Evolutionary conservation across 345 rosid genomes (phyloP), one percentile per base, ranked within the genome.

Genomic region (Acer yangbiense): DNA sequence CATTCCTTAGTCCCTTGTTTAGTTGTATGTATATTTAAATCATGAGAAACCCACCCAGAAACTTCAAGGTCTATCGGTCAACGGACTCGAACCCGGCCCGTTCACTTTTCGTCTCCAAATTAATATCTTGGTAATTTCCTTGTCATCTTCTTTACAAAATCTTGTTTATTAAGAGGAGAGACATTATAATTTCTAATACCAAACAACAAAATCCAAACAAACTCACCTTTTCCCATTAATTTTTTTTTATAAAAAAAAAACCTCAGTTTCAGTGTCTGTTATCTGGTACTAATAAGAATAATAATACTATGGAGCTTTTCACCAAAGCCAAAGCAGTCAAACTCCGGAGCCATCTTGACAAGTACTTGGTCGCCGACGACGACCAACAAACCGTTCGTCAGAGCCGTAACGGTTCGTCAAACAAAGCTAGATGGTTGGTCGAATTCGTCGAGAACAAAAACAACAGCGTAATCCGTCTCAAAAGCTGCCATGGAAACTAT

Each of bases 261-360:
- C 4, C 39, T 35, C 39, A 35, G 39, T 35, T 35, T 35, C 39
- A 35, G 39, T 35, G 6, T 35, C 39, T 35, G 39, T 4, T 4
- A 35, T 35, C 39, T 35, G 39, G 39, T 35, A 35, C 39, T 4
- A 5, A 35, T 4, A 35, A 35, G 39, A 35, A 35, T 5, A 35
- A 35, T 35, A 35, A 35, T 1, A 43, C 46, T 43, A 60, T 60
- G 99, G 99, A 96, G 82, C 17, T 91, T 7, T 90, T 96, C 76
- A 80, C 84, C 63, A 87, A 94, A 73, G 77, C 93, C 2, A 85
- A 81, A 80, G 90, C 82, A 12, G 90, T 94, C 9, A 94, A 86
- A 86, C 85, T 96, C 78, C 87, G 94, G 12, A 87, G 97, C 89
- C 98, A 94, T 85, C 92, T 90, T 1, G 93, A 88, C 65, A 96